Evolutionary conservation across 768 basidiomycete species (phyloP), one percentile per base, ranked within the genome.

Genomic region (Naganishia vaughanmartiniae): DNA sequence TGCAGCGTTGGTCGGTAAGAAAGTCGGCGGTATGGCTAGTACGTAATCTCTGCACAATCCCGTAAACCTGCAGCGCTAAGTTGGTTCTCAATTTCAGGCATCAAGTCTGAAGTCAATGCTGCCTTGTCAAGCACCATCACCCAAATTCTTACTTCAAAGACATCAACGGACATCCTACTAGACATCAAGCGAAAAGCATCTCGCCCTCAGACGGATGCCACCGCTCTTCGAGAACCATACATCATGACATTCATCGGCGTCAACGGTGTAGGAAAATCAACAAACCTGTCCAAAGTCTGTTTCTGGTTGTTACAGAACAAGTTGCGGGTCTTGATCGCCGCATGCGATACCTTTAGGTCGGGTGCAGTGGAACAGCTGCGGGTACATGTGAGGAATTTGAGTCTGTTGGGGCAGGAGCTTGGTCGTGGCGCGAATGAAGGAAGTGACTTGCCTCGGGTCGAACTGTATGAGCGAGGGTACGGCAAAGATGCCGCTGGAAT

Each of bases 401-500:
- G 92, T 69, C 90, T 90, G 88, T 84, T 99, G 34, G 85, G 85
- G 2, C 86, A 89, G 33, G 80, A 81, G 70, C 73, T 79, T 57
- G 78, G 74, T 2, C 55, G 46, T 0, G 68, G 67, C 5, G 87
- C 88, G 33, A 74, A 71, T 4, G 77, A 89, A 88, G 58, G 45
- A 57, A 76, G 73, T 33, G 86, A 88, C 65, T 24, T 36, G 24
- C 60, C 60, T 1, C 21, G 60, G 19, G 91, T 99, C 42, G 96
- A 98, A 82, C 84, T 98, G 56, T 99, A 90, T 78, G 95, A 99
- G 82, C 87, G 89, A 71, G 96, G 96, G 1, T 99, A 99, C 79
- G 96, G 96, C 2, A 98, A 97, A 82, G 96, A 99, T 76, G 94
- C 95, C n/a, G 95, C 96, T 30, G 92, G 90, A 10, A 99, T 99